Conservation (phyloP, 768 basidiomycete species). For the Gymnopilus junonius region DNA sequence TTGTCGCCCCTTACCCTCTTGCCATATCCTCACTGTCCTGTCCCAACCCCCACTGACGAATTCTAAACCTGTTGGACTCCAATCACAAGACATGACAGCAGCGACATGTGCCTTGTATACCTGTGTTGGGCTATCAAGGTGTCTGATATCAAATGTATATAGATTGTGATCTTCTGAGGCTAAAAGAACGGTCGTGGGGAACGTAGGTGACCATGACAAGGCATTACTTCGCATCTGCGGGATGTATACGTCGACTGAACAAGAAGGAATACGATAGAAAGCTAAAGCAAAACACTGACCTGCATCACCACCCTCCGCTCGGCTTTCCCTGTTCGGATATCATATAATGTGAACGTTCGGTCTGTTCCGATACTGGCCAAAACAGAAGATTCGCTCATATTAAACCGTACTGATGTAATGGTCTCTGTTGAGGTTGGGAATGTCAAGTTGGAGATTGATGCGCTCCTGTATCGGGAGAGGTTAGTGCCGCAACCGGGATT, state of each 20-base stretch:
- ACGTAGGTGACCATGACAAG: slow-evolving; percentile 94
- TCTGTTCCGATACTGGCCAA: slow-evolving; percentile 96
- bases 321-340: slow-evolving; percentile 96
- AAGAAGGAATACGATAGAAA: background rate
- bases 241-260: background rate
- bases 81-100: slow-evolving; percentile 96
- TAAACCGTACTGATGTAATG: slow-evolving; percentile 87
- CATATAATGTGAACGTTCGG: slow-evolving; percentile 94
- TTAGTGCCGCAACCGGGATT: slow-evolving; percentile 8
- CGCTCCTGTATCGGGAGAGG: slow-evolving; percentile 58
- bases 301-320: slow-evolving; percentile 92
- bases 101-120: slow-evolving; percentile 98
- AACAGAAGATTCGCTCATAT: slow-evolving; percentile 91
- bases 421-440: slow-evolving; percentile 91
- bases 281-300: slow-evolving; percentile 47
- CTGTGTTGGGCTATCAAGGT: slow-evolving; percentile 79
- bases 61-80: slow-evolving; percentile 95
- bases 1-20: slow-evolving; percentile 76
- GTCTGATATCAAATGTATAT: slow-evolving; percentile 96
- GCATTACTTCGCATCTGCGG: slow-evolving; percentile 84
- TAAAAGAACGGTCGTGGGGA: slow-evolving; percentile 88
- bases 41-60: slow-evolving; percentile 99
- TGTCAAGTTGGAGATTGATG: slow-evolving; percentile 84
- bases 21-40: slow-evolving; percentile 92
- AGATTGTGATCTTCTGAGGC: slow-evolving; percentile 99